phyloP scores from a whole-genome alignment of 2,329 filamentous ascomycete genomes.

The Fusarium tuaranense region DNA sequence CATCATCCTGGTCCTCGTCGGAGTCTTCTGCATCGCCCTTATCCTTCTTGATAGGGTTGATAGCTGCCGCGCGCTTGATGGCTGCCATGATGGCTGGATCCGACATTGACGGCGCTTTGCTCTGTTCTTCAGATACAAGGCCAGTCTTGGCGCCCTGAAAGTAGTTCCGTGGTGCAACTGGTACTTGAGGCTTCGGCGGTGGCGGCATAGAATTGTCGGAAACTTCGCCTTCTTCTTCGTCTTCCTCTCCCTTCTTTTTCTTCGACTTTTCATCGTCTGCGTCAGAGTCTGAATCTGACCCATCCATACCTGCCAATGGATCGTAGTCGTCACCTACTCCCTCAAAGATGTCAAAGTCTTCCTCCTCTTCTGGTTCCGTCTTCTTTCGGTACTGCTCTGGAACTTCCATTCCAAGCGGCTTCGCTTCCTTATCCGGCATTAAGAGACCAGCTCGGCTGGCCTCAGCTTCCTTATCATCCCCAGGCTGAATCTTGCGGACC shows the following conservation, averaged over 20 bases:
- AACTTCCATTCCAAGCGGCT: constrained; percentile 74
- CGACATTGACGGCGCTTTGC: constrained; percentile 67
- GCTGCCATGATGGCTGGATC: constrained; percentile 87
- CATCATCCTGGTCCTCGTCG: constrained; percentile 52
- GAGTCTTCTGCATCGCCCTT: constrained; percentile 45
- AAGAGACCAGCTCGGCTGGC: constrained; percentile 58
- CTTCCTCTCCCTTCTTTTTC: constrained; percentile 33
- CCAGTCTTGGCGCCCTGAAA: constrained; percentile 70
- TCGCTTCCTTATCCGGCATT: constrained; percentile 66
- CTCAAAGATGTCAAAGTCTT: constrained; percentile 74
- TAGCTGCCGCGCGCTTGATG: constrained; percentile 83
- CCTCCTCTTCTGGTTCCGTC: constrained; percentile 60
- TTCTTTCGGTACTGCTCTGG: constrained; percentile 67
- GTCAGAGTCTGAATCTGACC: constrained; percentile 59
- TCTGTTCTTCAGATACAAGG: constrained; percentile 64
- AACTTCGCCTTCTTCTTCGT: constrained; percentile 36
- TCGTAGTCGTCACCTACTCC: constrained; percentile 76
- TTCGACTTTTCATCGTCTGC: constrained; percentile 53
- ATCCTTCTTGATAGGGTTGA: constrained; percentile 61
- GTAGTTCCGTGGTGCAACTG: constrained; percentile 65
- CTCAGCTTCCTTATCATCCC: constrained; percentile 51
- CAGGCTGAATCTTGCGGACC: constrained; percentile 64
- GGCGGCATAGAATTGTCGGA: constrained; percentile 56
- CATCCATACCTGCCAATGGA: constrained; percentile 70
- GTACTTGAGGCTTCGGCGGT: constrained; percentile 56